Evolutionary conservation across 2,329 filamentous ascomycete species (phyloP).

Genomic region (Fusarium brevicatenulatum): DNA sequence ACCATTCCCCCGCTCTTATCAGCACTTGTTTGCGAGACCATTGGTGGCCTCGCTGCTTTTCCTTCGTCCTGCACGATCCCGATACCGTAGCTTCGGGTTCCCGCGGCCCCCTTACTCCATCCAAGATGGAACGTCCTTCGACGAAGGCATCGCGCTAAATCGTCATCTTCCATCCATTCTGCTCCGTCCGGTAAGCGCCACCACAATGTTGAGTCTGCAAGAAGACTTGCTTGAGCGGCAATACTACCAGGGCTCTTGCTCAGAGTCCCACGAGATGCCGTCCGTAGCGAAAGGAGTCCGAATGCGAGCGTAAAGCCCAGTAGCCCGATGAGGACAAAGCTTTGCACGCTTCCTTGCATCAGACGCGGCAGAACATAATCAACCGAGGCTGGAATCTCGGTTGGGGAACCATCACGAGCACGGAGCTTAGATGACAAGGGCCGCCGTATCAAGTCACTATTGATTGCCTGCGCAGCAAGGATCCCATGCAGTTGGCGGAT

Average conservation of each 20-base stretch:
- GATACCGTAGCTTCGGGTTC: conserved; percentile 40
- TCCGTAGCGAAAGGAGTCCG: conserved; percentile 38
- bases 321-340: conserved; percentile 35
- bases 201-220: conserved; percentile 45
- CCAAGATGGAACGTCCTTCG: conserved; percentile 43
- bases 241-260: conserved; percentile 45
- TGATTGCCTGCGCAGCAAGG: conserved; percentile 42
- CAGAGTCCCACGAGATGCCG: conserved; percentile 34
- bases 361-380: conserved; percentile 38
- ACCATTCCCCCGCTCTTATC: conserved; percentile 19
- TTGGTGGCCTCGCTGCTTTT: conserved; percentile 23
- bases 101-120: conserved; percentile 32
- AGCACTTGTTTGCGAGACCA: conserved; percentile 11
- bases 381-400: conserved; percentile 31
- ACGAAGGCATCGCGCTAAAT: conserved; percentile 40
- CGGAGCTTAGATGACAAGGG: conserved; percentile 18
- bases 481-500: conserved; percentile 42
- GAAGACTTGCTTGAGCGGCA: conserved; percentile 44
- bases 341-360: conserved; percentile 37
- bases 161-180: conserved; percentile 43
- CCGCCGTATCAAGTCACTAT: conserved; percentile 28
- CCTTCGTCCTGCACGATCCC: conserved; percentile 44
- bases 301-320: conserved; percentile 37
- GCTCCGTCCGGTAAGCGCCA: conserved; percentile 43
- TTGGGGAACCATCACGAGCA: conserved; percentile 8